Evolutionary conservation across 805 yeast genomes (phyloP).

Genomic region (Suhomyces faveliae): DNA sequence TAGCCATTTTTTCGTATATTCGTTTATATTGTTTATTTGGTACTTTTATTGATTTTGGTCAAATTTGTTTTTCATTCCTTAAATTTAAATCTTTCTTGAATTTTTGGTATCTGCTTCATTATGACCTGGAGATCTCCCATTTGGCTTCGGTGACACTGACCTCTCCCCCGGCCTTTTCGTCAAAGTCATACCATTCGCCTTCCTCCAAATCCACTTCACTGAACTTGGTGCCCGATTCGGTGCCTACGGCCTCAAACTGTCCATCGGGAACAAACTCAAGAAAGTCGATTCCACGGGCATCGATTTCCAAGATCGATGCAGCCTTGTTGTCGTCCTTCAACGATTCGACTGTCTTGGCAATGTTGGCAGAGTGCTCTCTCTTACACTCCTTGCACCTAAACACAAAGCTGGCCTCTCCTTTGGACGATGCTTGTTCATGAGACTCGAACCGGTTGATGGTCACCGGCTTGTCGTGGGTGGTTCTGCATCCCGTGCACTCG

Average conservation of each 20-base stretch:
- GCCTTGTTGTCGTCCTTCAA: constrained; percentile 43
- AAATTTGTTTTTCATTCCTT: too few relatives aligned
- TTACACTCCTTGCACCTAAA: constrained; percentile 72
- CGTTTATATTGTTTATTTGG: too few relatives aligned
- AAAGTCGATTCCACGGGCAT: constrained; percentile 82
- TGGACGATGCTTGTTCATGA: constrained; percentile 64
- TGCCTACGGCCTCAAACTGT: constrained; percentile 53
- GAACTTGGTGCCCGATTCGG: constrained; percentile 51
- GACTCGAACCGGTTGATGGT: constrained; percentile 65
- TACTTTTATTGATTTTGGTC: too few relatives aligned
- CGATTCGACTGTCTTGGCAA: constrained; percentile 31
- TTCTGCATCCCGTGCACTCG: constrained; percentile 78
- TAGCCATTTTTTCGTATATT: too few relatives aligned
- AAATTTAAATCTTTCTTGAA: too few relatives aligned
- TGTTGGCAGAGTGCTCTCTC: constrained; percentile 36
- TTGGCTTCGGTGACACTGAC: constrained; percentile 74
- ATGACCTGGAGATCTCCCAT: constrained; percentile 50
- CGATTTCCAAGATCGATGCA: constrained; percentile 61
- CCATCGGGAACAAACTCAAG: constrained; percentile 69
- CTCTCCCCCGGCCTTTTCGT: constrained; percentile 76
- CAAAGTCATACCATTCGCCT: constrained; percentile 93
- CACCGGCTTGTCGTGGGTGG: constrained; percentile 67
- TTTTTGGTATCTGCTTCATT: too few relatives aligned
- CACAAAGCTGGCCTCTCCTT: constrained; percentile 82
- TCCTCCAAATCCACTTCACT: constrained; percentile 69